Percentiles rank a stretch among this genome's conserved stretches.
These are phyloP conservation scores for Nepenthes alata DNA, from an alignment of 179 eudicot genomes.

Conservation along the genomic window DNA sequence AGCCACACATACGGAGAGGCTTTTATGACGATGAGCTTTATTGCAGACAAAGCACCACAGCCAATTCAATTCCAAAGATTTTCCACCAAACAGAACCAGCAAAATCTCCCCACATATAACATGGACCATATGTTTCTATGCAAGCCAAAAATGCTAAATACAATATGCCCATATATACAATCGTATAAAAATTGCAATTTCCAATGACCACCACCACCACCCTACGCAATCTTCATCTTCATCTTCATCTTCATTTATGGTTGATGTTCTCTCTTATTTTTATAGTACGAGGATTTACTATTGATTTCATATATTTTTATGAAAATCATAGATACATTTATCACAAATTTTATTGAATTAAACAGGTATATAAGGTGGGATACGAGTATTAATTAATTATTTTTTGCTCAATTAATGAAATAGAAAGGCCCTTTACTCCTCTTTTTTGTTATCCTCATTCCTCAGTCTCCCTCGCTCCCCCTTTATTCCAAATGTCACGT, in stretches of 20 bases:
- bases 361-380: too few species aligned
- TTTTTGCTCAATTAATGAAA: not conserved
- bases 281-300: too few species aligned
- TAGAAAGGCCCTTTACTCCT: too few species aligned
- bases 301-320: too few species aligned
- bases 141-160: not conserved
- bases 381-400: not conserved
- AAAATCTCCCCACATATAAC: conserved; percentile 29
- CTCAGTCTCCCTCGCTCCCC: not conserved
- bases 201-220: too few species aligned
- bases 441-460: conserved; percentile 3
- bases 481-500: conserved; percentile 3
- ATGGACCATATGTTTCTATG: conserved; percentile 25
- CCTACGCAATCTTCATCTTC: too few species aligned
- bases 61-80: conserved; percentile 21
- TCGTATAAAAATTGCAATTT: too few species aligned
- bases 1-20: conserved; percentile 1
- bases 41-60: conserved; percentile 21
- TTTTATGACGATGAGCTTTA: conserved; percentile 5
- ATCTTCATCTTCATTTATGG: too few species aligned
- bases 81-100: conserved; percentile 16
- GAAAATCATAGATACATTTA: too few species aligned
- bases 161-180: too few species aligned
- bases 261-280: too few species aligned
- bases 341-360: too few species aligned